Percentiles rank a stretch among this genome's conserved stretches.
These are phyloP conservation scores for Neurospora sp. DNA, from an alignment of 495 filamentous ascomycete genomes.

Conservation along the genomic window DNA sequence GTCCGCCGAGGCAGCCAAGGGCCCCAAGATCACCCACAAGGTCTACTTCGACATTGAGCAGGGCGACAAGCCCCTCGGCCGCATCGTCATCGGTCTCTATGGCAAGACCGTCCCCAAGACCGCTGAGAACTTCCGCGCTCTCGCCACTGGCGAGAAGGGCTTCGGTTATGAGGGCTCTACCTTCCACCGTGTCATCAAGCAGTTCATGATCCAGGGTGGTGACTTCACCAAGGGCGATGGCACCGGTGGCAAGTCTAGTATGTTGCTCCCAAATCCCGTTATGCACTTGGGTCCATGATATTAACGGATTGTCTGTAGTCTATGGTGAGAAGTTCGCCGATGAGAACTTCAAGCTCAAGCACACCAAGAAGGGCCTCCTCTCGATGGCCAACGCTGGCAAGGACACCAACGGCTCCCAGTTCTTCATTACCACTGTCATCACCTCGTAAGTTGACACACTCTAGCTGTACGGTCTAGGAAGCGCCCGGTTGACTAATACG, in stretches of 20 bases:
- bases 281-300: not conserved
- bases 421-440: constrained; percentile 87
- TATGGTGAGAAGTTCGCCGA: constrained; percentile 92
- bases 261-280: constrained; percentile 12
- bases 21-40: constrained; percentile 94
- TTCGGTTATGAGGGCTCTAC: constrained; percentile 90
- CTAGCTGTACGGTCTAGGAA: not conserved
- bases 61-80: constrained; percentile 74
- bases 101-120: constrained; percentile 98
- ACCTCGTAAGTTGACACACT: constrained; percentile 51
- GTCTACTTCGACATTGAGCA: constrained; percentile 94
- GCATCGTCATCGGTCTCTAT: constrained; percentile 89
- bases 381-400: constrained; percentile 97
- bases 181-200: constrained; percentile 98
- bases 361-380: constrained; percentile 49
- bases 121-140: constrained; percentile 93
- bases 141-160: constrained; percentile 94
- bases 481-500: constrained; percentile 17
- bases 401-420: constrained; percentile 98
- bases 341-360: constrained; percentile 99
- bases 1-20: constrained; percentile 64
- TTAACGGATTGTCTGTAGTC: constrained; percentile 35
- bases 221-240: constrained; percentile 97
- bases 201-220: constrained; percentile 99
- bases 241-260: constrained; percentile 89